Evolutionary conservation across 2,329 filamentous ascomycete species (phyloP), one percentile per base, ranked within the genome.

Genomic region (Nakataea oryzae): DNA sequence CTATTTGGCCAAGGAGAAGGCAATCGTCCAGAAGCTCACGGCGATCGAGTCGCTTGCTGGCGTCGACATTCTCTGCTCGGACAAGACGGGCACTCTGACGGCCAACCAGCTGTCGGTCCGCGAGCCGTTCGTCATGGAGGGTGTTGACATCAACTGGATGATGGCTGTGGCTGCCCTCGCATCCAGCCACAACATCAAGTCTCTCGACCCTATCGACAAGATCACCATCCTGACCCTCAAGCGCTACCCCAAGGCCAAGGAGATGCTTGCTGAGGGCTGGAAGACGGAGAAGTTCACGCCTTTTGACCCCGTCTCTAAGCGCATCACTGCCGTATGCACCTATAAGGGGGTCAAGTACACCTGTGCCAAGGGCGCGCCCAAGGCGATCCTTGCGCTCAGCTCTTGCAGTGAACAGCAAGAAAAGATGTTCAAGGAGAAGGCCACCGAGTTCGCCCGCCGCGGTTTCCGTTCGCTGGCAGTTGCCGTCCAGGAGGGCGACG

Each of bases 391-490:
- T 61, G 83, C 84, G 72, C 81, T 91, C 64, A 83, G 85, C 65
- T 80, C 86, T 71, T 89, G 87, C 76, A 82, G 82, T 68, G 80
- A 85, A 70, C 83, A 88, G 72, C 83, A 83, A 66, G 81, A 84
- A 67, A 76, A 81, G 65, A 78, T 87, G 70, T 91, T 90, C 82
- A 86, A 84, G 75, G 80, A 85, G 68, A 91, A 90, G 80, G 85
- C 86, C 61, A 81, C 84, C 62, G 88, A 91, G 73, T 91, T 91
- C 74, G 88, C 88, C 72, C 84, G 86, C 69, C 86, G 88, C 81
- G 88, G 88, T 77, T 91, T 91, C 85, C 86, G 88, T 72, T 90
- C 88, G 62, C 86, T 91, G 66, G 88, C 88, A 81, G 88, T 91
- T 66, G 88, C 87, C 59, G 87, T 88, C 75, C 87, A 90, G 81